phyloP scores from a whole-genome alignment of 148 eudicot species.

The Amaranthus palmeri region DNA sequence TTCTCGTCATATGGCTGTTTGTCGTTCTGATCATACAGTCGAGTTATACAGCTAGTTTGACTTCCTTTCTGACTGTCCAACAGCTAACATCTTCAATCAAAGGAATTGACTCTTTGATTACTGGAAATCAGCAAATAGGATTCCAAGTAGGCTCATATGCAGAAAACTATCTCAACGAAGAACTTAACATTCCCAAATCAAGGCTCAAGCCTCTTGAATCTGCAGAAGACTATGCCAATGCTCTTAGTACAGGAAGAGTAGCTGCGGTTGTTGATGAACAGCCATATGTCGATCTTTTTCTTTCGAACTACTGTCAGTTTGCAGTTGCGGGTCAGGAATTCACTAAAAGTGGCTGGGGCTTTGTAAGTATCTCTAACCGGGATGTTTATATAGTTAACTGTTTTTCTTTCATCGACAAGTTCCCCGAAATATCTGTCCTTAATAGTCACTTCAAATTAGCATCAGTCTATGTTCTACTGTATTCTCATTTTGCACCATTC shows the following conservation, averaged over 20 bases:
- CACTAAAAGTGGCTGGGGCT: slow-evolving; percentile 86
- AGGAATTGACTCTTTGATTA: slow-evolving; percentile 67
- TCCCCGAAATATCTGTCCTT: not conserved
- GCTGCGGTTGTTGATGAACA: slow-evolving; percentile 89
- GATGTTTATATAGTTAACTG: not conserved
- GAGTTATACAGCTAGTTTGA: slow-evolving; percentile 92
- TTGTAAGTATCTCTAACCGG: slow-evolving; percentile 52
- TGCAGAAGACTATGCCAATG: slow-evolving; percentile 58
- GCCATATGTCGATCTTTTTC: slow-evolving; percentile 66
- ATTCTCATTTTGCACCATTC: not conserved
- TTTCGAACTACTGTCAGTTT: slow-evolving; percentile 55
- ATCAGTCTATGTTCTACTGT: not conserved
- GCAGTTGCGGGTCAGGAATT: slow-evolving; percentile 64
- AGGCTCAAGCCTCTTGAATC: slow-evolving; percentile 67
- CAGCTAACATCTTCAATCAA: slow-evolving; percentile 61
- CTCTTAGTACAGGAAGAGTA: slow-evolving; percentile 60
- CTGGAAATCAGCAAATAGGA: slow-evolving; percentile 51
- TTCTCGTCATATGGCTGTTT: slow-evolving; percentile 80
- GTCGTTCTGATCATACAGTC: slow-evolving; percentile 77
- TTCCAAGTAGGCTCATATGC: slow-evolving; percentile 86
- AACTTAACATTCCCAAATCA: slow-evolving; percentile 59
- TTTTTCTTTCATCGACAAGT: not conserved
- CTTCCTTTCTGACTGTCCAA: slow-evolving; percentile 80
- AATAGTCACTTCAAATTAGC: not conserved
- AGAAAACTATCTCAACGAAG: slow-evolving; percentile 53